Base-by-base conservation (phyloP, 1,284 basidiomycete species). In the Pterulicium gracile region DNA sequence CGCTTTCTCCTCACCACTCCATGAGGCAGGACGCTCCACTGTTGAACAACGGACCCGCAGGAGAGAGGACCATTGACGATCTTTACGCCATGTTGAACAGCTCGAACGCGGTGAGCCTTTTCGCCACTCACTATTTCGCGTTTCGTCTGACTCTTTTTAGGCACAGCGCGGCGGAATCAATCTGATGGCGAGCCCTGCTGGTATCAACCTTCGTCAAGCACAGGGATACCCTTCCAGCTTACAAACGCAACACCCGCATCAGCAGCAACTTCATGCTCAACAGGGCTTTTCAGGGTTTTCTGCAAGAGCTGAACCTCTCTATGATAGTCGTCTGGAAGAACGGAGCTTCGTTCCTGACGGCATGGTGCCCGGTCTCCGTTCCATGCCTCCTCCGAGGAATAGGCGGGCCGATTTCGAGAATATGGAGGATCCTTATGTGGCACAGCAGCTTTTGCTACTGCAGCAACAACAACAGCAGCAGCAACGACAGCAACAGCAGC, bases 301-400 rank as follows among this genome's bases (percentile, higher is more conserved):
- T 23, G 53, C 62, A 51, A 79, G 80, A 22, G 63, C 81, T 27
- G 84, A 88, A 44, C 63, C 80, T 2, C 57, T 86, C 17, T 85
- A 84, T 54, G 84, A 84, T 47, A 81, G 77, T 55, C 77, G 75
- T 27, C 59, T 76, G 34, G 81, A 88, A 43, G 84, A 88, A 54
- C 72, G 84, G 48, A 77, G 72, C 53, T 89, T 89, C 55, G 75
- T 86, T 22, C 83, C 87, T 5, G 84, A 89, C 61, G 83, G 82
- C 24, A 77, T 89, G 72, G 86, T 89, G 7, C 87, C 86, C 35
- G 86, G 87, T 14, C 69, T 89, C 24, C 78, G 85, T 39, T 73
- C 81, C 32, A 70, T 69, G 17, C 75, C 73, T 42, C 74, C 75
- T 41, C 72, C 76, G 47, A 73, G 83, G 47, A 70, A 64, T 55